These are phyloP conservation scores for Dipteronia dyeriana DNA, from an alignment of 345 rosid species.

Conservation along the genomic window DNA sequence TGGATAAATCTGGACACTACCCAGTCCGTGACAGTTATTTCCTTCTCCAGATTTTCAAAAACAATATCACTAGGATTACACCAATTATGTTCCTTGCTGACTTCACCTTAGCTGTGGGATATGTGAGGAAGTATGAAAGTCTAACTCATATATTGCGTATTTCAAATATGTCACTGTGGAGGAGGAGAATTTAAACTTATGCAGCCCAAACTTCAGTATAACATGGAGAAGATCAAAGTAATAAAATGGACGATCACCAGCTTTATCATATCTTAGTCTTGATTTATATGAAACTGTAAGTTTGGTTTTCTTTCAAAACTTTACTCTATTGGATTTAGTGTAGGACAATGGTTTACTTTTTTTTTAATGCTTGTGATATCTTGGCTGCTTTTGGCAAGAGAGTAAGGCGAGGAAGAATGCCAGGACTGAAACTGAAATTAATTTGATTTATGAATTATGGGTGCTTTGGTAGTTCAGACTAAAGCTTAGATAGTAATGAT, in stretches of 20 bases:
- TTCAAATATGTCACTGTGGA: neutral
- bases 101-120: neutral
- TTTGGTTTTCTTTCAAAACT: conserved; percentile 1
- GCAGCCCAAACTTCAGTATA: neutral
- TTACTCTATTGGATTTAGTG: neutral
- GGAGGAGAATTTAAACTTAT: neutral
- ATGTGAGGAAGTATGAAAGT: neutral
- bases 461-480: no score
- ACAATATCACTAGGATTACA: no score
- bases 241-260: neutral
- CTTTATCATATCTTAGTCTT: neutral
- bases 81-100: no score
- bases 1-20: no score
- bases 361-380: neutral
- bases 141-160: neutral
- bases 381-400: neutral
- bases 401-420: neutral
- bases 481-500: no score
- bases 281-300: neutral
- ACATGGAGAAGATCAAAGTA: neutral
- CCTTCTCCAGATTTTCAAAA: no score
- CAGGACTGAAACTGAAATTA: neutral
- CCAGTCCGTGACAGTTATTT: no score
- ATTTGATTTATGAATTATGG: no score
- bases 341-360: neutral